Evolutionary conservation across 148 eudicot genomes (phyloP), one percentile per base, ranked within the genome.

Genomic region (Gaultheria prostrata): DNA sequence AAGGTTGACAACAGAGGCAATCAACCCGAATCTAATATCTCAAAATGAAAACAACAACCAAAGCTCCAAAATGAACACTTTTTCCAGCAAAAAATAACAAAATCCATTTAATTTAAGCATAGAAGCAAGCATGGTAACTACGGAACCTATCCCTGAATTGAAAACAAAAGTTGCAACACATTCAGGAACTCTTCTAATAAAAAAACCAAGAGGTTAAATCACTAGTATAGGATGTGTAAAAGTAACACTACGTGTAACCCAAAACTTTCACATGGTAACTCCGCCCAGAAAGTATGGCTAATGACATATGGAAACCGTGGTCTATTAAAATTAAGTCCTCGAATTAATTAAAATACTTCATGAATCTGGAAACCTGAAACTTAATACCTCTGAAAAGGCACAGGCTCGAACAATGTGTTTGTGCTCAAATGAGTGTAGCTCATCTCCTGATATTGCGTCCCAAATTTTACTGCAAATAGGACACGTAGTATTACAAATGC

Each of bases 401-500:
- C 98, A 93, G 7, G 98, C 89, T 50, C 98, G 90, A 78, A 92
- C 98, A 78, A 94, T 94, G 90, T 94, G 98, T 87, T 93, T 94
- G 90, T 94, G 98, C 85, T 92, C 95, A 87, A 94, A 94, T 2
- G 95, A 93, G 83, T 94, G 95, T 76, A 93, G 85, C 84, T 83
- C 98, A 86, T 91, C 95, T 69, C 98, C 95, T 24, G 95, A 86
- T 80, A 94, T 89, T 61, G 95, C 98, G 90, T 94, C 95, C 98
- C 95, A 94, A 70, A 94, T 86, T 91, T 92, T 93, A 90, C 98
- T 94, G 92, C 78, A 84, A 80, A 81, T 21, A 18, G 54, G 11
- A 45, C 51, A 76, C 13, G 15, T 35, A 56, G 77, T 20, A 46
- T 54, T 26, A 3, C 59, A 32, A 57, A 53, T 54, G 0, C 61